Evolutionary conservation across 176 grass and related monocot species (phyloP).

Genomic region (Oryza rufipogon): DNA sequence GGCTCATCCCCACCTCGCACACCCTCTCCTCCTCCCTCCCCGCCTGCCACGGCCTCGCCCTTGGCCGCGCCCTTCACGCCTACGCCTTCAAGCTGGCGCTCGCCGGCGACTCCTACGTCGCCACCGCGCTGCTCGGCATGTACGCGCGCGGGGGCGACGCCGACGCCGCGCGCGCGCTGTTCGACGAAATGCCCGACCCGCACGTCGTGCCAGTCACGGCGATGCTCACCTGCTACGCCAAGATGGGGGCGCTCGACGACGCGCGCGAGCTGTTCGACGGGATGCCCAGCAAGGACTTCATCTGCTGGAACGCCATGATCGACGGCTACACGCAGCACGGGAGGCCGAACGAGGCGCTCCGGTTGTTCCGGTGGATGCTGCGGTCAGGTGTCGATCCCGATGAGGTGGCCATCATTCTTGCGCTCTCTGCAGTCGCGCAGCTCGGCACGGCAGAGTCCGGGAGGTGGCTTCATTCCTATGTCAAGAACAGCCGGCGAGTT

Average conservation of each 20-base stretch:
- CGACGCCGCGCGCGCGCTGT: conserved; percentile 68
- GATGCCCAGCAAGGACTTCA: conserved; percentile 54
- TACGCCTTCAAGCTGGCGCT: conserved; percentile 77
- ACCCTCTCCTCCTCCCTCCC: conserved; percentile 75
- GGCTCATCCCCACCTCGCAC: conserved; percentile 64
- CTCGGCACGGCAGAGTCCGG: conserved; percentile 58
- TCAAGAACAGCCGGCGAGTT: conserved; percentile 46
- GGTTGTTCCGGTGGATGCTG: conserved; percentile 82
- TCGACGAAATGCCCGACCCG: conserved; percentile 66
- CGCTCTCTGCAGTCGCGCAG: conserved; percentile 73
- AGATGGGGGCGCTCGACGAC: conserved; percentile 58
- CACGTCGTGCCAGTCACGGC: conserved; percentile 78
- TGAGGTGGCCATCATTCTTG: conserved; percentile 63
- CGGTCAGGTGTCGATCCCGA: conserved; percentile 48
- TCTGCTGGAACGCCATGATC: conserved; percentile 97
- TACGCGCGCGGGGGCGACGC: conserved; percentile 75
- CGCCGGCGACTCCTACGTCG: conserved; percentile 62
- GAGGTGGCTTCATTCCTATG: conserved; percentile 84
- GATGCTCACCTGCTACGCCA: conserved; percentile 87
- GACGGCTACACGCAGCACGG: conserved; percentile 88
- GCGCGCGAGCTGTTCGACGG: conserved; percentile 72
- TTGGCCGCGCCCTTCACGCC: conserved; percentile 70
- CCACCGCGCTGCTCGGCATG: conserved; percentile 87
- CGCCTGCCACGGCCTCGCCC: conserved; percentile 49
- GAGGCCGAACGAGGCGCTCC: conserved; percentile 56